Base-by-base conservation (phyloP, 140 eudicot genomes). In the Anethum foeniculum region DNA sequence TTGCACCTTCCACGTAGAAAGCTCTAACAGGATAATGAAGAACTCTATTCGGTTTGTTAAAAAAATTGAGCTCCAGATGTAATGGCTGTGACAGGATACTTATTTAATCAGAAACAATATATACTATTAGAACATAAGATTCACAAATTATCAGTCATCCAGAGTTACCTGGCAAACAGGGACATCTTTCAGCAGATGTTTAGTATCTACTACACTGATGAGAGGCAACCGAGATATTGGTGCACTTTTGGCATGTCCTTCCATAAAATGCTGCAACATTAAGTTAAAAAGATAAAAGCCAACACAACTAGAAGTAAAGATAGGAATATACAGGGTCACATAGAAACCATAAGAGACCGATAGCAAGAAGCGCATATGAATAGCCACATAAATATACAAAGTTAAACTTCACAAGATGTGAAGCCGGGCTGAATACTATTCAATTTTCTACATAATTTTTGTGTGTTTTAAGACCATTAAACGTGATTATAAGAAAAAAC, bases 1-100 rank as follows among this genome's bases (percentile, higher is more conserved):
- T 94, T 77, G 88, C 85, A 80, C 99, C 99, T 81, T 94, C 99
- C 36, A 88, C 78, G 80, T 92, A 94, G 58, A 94, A 94, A 77
- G 97, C 99, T 85, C 99, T 88, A 38, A 91, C 91, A 25, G 99
- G 97, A 87, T 94, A 94, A 71, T 94, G 97, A 81, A 94, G 97
- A 83, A 94, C 92, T 38, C 99, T 88, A 79, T 89, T 92, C 86
- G 87, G 93, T 85, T 90, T 94, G 81, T 87, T 92, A 85, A 94
- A 94, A 85, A 94, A 94, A 86, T 90, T 94, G 54, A 94, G 90
- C 88, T 94, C 99, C 90, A 92, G 83, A 85, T 94, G 99, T 79
- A 90, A 80, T 75, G 99, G 99, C 99, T 94, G 95, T 82, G 67
- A 77, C 77, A 18, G 75, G 58, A 73, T 34, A 80, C 47, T 65